Conservation (phyloP, 202 grass and related monocot species). For the Dendrocalamus latiflorus region DNA sequence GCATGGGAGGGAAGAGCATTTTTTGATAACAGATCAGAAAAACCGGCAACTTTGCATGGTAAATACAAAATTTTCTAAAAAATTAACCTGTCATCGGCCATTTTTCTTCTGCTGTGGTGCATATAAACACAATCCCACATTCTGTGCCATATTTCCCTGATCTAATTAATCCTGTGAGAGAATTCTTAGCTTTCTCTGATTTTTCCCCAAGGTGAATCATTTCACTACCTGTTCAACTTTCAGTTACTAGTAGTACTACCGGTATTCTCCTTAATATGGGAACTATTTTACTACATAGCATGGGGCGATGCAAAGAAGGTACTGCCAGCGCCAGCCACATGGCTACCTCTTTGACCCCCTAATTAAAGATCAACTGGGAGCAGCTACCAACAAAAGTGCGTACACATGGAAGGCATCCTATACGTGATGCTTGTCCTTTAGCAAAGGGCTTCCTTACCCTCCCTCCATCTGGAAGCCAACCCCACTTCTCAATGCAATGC, state of each 20-base stretch:
- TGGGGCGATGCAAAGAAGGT: background rate
- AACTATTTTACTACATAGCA: background rate
- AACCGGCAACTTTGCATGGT: no score
- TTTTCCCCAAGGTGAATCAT: background rate
- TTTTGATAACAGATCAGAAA: no score
- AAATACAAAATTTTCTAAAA: no score
- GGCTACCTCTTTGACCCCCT: slow-evolving; percentile 21
- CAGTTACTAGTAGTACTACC: background rate
- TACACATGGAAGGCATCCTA: slow-evolving; percentile 21
- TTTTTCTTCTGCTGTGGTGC: background rate
- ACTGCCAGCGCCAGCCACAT: background rate
- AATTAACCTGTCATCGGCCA: no score
- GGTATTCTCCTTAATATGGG: no score
- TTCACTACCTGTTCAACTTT: background rate
- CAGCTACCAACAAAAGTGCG: background rate
- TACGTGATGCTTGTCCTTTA: slow-evolving; percentile 33
- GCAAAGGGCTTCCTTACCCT: background rate
- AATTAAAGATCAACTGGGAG: slow-evolving; percentile 37
- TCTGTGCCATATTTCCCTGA: background rate
- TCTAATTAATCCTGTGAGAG: background rate
- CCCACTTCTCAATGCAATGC: background rate
- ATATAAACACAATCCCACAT: background rate
- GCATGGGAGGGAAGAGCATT: no score
- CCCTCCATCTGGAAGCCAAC: background rate
- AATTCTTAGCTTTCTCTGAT: background rate